phyloP scores from a whole-genome alignment of 2,329 filamentous ascomycete species.

The Periconia sp. region DNA sequence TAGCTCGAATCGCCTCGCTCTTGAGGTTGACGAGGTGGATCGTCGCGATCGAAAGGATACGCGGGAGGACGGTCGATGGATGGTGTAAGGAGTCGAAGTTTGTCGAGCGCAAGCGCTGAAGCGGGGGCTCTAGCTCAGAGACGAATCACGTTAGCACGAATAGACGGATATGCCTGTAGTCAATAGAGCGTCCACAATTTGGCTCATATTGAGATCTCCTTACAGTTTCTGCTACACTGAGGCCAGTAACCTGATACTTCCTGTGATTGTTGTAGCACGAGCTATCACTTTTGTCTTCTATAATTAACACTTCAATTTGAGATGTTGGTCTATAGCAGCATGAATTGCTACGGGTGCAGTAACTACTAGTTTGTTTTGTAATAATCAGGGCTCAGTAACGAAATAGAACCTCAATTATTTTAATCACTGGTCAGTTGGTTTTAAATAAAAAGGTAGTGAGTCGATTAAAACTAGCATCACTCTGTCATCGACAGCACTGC shows the following conservation, averaged over 20 bases:
- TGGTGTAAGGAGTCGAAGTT: neutral
- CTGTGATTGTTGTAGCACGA: neutral
- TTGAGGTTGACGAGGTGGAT: neutral
- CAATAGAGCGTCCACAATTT: neutral
- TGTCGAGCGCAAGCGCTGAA: neutral
- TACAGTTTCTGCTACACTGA: neutral
- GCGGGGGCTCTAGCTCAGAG: too few relatives aligned
- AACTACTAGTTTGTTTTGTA: neutral
- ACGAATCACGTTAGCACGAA: neutral
- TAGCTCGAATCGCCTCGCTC: neutral
- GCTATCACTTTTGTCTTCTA: neutral
- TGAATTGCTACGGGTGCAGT: neutral
- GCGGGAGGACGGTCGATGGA: neutral
- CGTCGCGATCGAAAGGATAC: neutral
- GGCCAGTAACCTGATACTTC: neutral
- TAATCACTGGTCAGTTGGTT: neutral
- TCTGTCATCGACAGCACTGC: neutral
- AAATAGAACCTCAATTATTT: neutral
- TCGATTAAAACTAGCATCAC: neutral
- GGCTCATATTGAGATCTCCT: neutral
- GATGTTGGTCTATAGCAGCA: neutral
- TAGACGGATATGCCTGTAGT: neutral
- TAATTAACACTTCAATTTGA: neutral
- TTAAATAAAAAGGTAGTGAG: neutral
- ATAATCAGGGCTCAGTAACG: neutral